phyloP scores from a whole-genome alignment of 83 land plant genomes.

The Picea abies region DNA sequence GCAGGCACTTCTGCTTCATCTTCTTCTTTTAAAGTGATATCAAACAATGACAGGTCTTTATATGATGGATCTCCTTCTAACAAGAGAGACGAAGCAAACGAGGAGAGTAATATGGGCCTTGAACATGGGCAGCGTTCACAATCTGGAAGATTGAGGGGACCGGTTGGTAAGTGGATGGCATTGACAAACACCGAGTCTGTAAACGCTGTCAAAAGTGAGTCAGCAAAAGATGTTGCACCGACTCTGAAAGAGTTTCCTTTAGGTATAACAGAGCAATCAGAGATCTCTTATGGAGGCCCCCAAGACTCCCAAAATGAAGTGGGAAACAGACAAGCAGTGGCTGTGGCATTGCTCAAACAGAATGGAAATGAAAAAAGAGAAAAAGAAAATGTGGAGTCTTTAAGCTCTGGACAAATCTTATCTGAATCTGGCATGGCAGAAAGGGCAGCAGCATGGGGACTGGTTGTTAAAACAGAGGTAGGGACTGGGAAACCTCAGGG shows the following conservation, averaged over 20 bases:
- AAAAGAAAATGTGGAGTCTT: neutral
- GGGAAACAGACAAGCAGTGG: neutral
- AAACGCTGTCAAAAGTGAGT: neutral
- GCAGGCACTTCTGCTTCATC: constrained; percentile 20
- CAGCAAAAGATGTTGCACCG: neutral
- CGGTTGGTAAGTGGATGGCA: constrained; percentile 36
- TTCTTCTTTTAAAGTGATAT: constrained; percentile 10
- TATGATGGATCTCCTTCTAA: neutral
- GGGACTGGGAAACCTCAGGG: constrained; percentile 40
- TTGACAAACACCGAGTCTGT: constrained; percentile 12
- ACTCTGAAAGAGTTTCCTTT: neutral
- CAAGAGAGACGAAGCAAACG: neutral
- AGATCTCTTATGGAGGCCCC: neutral
- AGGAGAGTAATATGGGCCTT: neutral
- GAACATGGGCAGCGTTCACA: constrained; percentile 15
- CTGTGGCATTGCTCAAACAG: neutral
- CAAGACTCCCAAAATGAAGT: constrained; percentile 2
- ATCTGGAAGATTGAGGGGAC: constrained; percentile 15
- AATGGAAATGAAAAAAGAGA: constrained; percentile 7
- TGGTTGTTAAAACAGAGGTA: constrained; percentile 51
- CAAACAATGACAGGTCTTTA: neutral
- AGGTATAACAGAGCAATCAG: neutral
- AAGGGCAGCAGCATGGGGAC: constrained; percentile 73
- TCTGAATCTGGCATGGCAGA: constrained; percentile 45
- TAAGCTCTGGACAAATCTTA: constrained; percentile 6